Conservation (phyloP, 257 asterid genomes). For the Solanum medicagineum region DNA sequence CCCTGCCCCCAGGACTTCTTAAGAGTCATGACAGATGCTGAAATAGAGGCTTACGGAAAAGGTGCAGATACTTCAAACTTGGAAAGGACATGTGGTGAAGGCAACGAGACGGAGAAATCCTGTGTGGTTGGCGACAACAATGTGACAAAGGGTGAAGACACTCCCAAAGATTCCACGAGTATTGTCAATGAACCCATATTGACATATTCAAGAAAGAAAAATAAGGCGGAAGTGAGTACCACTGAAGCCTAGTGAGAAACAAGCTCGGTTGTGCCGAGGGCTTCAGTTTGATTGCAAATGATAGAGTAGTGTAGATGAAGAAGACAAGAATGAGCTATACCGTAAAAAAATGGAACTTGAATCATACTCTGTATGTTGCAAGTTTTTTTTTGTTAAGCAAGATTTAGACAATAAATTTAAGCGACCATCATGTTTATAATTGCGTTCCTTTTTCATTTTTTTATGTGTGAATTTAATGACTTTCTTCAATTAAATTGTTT, state of each 20-base stretch:
- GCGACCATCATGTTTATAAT: too few relatives aligned
- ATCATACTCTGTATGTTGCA: too few relatives aligned
- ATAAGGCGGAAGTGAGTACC: background rate
- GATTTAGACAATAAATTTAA: too few relatives aligned
- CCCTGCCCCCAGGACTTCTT: slow-evolving; percentile 60
- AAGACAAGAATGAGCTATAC: background rate
- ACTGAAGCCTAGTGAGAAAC: background rate
- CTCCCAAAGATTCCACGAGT: background rate
- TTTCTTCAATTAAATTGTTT: too few relatives aligned
- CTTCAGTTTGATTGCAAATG: background rate
- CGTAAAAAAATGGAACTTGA: too few relatives aligned
- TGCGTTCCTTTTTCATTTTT: too few relatives aligned
- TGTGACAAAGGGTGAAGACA: background rate
- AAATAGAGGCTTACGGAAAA: slow-evolving; percentile 6
- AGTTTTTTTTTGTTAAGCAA: too few relatives aligned
- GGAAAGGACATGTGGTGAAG: background rate
- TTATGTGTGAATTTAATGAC: too few relatives aligned
- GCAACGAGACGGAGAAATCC: slow-evolving; percentile 1
- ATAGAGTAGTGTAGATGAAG: background rate
- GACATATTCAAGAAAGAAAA: slow-evolving; percentile 23
- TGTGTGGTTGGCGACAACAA: background rate
- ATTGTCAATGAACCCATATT: background rate
- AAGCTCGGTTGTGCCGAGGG: slow-evolving; percentile 1
- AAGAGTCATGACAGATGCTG: slow-evolving; percentile 21
- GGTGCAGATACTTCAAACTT: background rate